These are phyloP conservation scores for Arthrobotrys entomopaga DNA, from an alignment of 2,329 filamentous ascomycete genomes.

Conservation along the genomic window DNA sequence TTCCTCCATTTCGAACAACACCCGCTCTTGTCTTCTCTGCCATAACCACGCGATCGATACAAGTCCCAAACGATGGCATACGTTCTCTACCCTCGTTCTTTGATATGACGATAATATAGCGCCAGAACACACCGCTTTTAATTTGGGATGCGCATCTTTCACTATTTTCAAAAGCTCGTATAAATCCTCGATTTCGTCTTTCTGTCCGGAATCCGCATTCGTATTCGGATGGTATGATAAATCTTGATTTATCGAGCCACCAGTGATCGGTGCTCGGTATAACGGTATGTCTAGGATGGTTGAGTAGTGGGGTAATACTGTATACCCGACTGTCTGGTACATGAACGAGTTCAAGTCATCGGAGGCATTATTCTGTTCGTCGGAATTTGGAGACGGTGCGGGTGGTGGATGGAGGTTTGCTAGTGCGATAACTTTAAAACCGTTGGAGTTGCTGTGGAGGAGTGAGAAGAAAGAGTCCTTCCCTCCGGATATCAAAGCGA, in stretches of 20 bases:
- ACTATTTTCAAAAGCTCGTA: slow-evolving; percentile 77
- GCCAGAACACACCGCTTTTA: slow-evolving; percentile 87
- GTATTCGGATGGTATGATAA: slow-evolving; percentile 72
- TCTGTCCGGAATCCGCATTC: slow-evolving; percentile 11
- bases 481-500: slow-evolving; percentile 92
- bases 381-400: slow-evolving; percentile 14
- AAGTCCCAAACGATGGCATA: slow-evolving; percentile 84
- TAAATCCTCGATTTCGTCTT: slow-evolving; percentile 90
- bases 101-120: slow-evolving; percentile 97
- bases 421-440: slow-evolving; percentile 84
- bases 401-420: slow-evolving; percentile 81
- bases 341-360: slow-evolving; percentile 94
- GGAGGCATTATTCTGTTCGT: slow-evolving; percentile 16
- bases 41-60: slow-evolving; percentile 87
- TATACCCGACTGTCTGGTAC: slow-evolving; percentile 97
- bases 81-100: slow-evolving; percentile 91
- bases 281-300: slow-evolving; percentile 81
- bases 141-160: slow-evolving; percentile 75
- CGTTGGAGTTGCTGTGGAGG: slow-evolving; percentile 86
- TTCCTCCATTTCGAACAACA: slow-evolving; percentile 83
- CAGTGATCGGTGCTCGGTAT: slow-evolving; percentile 80
- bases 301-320: slow-evolving; percentile 84
- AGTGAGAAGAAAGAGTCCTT: slow-evolving; percentile 97
- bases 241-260: slow-evolving; percentile 74
- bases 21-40: slow-evolving; percentile 69